Conservation (phyloP, 768 basidiomycete genomes). For the Dacryopinax primogenitus region DNA sequence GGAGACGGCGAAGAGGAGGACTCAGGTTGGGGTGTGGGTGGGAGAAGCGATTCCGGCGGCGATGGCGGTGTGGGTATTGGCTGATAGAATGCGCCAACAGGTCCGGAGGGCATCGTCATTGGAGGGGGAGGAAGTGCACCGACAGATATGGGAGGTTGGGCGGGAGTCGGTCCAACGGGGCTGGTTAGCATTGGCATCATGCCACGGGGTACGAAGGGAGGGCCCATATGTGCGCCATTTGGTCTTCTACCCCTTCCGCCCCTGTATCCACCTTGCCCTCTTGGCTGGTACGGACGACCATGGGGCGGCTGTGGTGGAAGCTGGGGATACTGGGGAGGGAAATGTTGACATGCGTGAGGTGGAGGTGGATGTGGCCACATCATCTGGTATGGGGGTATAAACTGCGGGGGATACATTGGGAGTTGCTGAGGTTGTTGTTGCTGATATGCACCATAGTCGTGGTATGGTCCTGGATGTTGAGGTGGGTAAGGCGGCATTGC, state of each 20-base stretch:
- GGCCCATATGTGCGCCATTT: neutral
- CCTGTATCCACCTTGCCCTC: conserved; percentile 1
- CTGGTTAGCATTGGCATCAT: neutral
- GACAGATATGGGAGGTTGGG: neutral
- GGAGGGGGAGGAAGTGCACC: neutral
- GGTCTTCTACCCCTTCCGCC: neutral
- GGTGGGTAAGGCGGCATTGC: conserved; percentile 2
- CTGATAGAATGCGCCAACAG: neutral
- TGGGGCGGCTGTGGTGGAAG: neutral
- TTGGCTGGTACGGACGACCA: neutral
- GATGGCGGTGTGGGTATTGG: neutral
- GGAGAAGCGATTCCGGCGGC: neutral
- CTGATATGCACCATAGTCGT: neutral
- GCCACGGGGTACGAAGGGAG: neutral
- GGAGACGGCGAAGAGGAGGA: neutral
- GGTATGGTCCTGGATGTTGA: neutral
- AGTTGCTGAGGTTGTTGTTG: neutral
- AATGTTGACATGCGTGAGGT: neutral
- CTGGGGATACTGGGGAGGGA: neutral
- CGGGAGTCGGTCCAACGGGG: neutral
- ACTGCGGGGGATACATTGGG: neutral
- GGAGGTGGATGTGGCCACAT: neutral
- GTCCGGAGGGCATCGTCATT: neutral
- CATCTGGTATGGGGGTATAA: neutral
- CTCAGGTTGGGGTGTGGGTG: neutral